A percentile compares a stretch with the other conserved stretches of the same genome.
Conservation (phyloP, 2,329 filamentous ascomycete genomes). For the Bipolaris victoriae region DNA sequence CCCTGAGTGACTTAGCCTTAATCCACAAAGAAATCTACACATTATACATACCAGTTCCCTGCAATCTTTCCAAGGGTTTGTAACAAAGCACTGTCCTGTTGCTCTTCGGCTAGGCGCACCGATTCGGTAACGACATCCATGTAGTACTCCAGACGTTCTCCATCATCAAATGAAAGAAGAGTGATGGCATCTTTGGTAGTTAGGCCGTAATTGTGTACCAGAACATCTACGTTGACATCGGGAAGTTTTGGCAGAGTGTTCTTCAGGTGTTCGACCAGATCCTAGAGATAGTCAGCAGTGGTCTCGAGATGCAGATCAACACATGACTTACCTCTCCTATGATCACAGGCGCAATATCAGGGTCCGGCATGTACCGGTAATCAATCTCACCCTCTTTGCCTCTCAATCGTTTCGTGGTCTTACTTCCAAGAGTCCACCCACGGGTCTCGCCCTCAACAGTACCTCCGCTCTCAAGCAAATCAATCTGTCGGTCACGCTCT, state of each 20-base stretch:
- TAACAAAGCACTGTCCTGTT: constrained; percentile 32
- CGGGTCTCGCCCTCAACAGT: constrained; percentile 83
- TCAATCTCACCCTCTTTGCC: constrained; percentile 97
- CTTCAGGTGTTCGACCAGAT: constrained; percentile 70
- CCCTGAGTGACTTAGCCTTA: constrained; percentile 40
- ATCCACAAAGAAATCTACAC: background rate
- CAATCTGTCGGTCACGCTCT: constrained; percentile 87
- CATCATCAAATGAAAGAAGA: constrained; percentile 76
- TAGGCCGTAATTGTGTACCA: constrained; percentile 70
- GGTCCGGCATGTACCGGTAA: constrained; percentile 98
- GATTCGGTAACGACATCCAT: constrained; percentile 63
- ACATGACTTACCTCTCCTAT: constrained; percentile 61
- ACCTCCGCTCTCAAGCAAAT: constrained; percentile 76
- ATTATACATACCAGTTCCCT: constrained; percentile 60
- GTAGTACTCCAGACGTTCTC: constrained; percentile 82
- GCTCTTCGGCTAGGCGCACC: constrained; percentile 9
- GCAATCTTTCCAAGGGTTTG: constrained; percentile 54
- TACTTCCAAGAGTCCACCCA: constrained; percentile 87
- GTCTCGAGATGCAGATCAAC: background rate
- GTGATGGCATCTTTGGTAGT: constrained; percentile 83
- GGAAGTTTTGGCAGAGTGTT: constrained; percentile 72
- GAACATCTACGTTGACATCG: constrained; percentile 69
- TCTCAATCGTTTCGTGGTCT: constrained; percentile 78
- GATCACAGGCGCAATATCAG: constrained; percentile 81
- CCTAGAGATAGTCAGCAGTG: constrained; percentile 40